Evolutionary conservation across 2,329 filamentous ascomycete genomes (phyloP), one percentile per base, ranked within the genome.

Genomic region (Emergomyces africanus): DNA sequence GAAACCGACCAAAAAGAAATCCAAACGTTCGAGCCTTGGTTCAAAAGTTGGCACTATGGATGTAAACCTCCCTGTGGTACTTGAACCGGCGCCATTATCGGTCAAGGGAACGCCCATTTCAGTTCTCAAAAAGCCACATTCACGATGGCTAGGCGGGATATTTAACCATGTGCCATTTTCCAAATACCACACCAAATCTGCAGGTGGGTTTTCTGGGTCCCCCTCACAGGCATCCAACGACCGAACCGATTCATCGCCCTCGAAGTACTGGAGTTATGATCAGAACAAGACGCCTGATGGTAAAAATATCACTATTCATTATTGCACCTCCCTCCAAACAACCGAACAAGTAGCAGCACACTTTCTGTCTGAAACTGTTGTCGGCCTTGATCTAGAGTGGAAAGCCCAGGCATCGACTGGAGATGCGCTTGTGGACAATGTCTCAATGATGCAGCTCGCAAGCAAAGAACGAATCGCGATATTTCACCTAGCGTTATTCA

Each of bases 341-440:
- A 86, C 87, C 20, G 89, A 96, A 69, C 73, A 76, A 5, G 80
- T 88, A 8, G 76, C 82, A 20, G 71, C 81, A 60, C 79, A 86
- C 60, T 96, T 96, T 65, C 68, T 84, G 44, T 64, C 80, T 30
- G 83, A 94, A 66, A 77, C 82, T 44, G 73, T 95, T 1, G 70
- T 96, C n/a, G 91, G 91, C 0, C 90, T 96, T 62, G 91, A 96
- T 67, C 79, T 96, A 62, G 92, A 96, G 74, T 96, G 92, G 91
- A 79, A 83, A 57, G 64, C 77, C 1, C 75, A 80, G 5, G 78
- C 83, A 0, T 74, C 68, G 5, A 77, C 70, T 23, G 66, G 63
- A 8, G 70, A 78, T 2, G 77, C 78, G 2, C 73, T 84, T 3
- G 86, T 87, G 63, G 77, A 80, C 57, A 89, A 90, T 61, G 82